phyloP scores from a whole-genome alignment of 768 basidiomycete genomes.

The Hericium coralloides region DNA sequence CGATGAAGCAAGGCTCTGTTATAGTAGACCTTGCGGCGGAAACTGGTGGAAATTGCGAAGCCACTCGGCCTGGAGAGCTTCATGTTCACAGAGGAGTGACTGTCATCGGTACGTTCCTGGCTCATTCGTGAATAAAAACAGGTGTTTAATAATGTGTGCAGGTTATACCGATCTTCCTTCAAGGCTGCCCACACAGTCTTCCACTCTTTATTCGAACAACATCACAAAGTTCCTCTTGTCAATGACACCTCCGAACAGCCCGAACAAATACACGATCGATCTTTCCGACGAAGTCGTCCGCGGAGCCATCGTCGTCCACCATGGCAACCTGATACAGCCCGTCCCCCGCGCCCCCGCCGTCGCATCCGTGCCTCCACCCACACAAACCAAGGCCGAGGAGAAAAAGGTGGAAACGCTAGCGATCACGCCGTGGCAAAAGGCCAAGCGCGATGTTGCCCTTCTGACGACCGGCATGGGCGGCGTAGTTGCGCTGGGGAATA shows the following conservation, averaged over 20 bases:
- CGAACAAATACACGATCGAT: conserved; percentile 55
- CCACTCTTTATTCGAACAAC: conserved; percentile 86
- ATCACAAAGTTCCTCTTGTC: conserved; percentile 85
- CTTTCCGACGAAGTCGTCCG: conserved; percentile 79
- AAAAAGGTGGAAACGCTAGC: conserved; percentile 36
- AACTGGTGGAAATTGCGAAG: conserved; percentile 84
- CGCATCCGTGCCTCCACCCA: conserved; percentile 43
- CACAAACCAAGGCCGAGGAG: conserved; percentile 36
- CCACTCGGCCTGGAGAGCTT: conserved; percentile 71
- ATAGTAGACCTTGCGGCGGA: conserved; percentile 84
- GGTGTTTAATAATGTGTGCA: conserved; percentile 17
- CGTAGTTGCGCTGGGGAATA: conserved; percentile 63
- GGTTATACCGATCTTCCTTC: conserved; percentile 83
- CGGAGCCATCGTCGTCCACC: conserved; percentile 66
- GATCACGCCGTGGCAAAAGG: conserved; percentile 83
- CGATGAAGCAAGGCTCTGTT: conserved; percentile 90
- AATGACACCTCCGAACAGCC: conserved; percentile 40
- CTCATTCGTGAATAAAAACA: too few species aligned
- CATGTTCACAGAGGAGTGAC: conserved; percentile 68
- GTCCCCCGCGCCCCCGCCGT: conserved; percentile 60
- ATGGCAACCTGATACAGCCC: conserved; percentile 57
- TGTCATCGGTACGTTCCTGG: conserved; percentile 49
- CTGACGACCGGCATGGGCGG: conserved; percentile 74
- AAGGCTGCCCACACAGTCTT: conserved; percentile 83
- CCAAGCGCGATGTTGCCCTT: conserved; percentile 61